A percentile compares a stretch with the other conserved stretches of the same genome.
Evolutionary conservation across 495 filamentous ascomycete species (phyloP).

Genomic region (Glarea lozoyensis): DNA sequence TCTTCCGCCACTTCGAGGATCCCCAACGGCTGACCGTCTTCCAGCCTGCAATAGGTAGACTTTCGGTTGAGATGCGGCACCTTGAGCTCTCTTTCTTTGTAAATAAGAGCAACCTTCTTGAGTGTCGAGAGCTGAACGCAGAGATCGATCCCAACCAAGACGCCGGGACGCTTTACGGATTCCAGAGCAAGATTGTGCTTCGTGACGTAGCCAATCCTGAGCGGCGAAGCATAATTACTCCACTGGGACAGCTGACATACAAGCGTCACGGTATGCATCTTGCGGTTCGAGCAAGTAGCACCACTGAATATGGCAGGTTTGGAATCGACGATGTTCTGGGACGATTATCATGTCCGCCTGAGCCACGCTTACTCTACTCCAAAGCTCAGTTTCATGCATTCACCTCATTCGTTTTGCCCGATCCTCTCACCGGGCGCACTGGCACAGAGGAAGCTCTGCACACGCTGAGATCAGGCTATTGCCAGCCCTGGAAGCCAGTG

Average conservation of each 20-base stretch:
- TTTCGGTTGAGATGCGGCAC: conserved; percentile 28
- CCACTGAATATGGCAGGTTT: conserved; percentile 29
- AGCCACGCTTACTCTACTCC: conserved; percentile 34
- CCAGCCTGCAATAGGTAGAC: conserved; percentile 19
- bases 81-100: conserved; percentile 36
- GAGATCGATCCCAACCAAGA: conserved; percentile 44
- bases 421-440: conserved; percentile 44
- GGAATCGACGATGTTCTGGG: conserved; percentile 38
- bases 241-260: conserved; percentile 17
- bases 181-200: conserved; percentile 37
- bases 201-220: conserved; percentile 24
- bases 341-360: conserved; percentile 32
- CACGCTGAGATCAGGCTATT: conserved; percentile 41
- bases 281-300: conserved; percentile 5
- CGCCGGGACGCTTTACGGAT: conserved; percentile 41
- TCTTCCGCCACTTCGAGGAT: conserved; percentile 27
- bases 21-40: conserved; percentile 26
- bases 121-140: conserved; percentile 32
- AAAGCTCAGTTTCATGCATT: conserved; percentile 51
- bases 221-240: conserved; percentile 30
- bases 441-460: conserved; percentile 49
- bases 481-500: conserved; percentile 27
- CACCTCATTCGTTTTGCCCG: conserved; percentile 47
- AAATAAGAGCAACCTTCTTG: conserved; percentile 26
- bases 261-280: conserved; percentile 9